phyloP scores from a whole-genome alignment of 805 yeast species.

The Wickerhamiella azyma region DNA sequence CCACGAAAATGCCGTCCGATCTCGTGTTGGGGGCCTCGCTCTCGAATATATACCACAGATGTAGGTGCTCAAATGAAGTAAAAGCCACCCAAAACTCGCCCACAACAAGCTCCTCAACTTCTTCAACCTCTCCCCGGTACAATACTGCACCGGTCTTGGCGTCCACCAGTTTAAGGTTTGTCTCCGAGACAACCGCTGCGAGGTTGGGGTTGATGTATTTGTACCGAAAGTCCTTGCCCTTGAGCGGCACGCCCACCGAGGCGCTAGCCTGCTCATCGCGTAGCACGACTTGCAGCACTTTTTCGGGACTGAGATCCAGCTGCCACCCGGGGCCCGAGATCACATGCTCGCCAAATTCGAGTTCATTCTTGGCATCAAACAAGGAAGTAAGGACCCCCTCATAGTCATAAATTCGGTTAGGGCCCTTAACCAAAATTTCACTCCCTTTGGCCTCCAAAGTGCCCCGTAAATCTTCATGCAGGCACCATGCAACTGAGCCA shows the following conservation, averaged over 20 bases:
- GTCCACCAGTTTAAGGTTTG: background rate
- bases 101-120: background rate
- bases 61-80: background rate
- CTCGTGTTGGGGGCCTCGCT: background rate
- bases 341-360: background rate
- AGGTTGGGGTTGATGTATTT: slow-evolving; percentile 6
- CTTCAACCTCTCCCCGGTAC: background rate
- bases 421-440: background rate
- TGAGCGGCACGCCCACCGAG: background rate
- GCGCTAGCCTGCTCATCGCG: background rate
- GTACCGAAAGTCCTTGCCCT: background rate
- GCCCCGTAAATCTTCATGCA: background rate
- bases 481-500: background rate
- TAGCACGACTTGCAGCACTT: background rate
- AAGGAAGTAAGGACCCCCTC: background rate
- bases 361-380: background rate
- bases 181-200: background rate
- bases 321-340: background rate
- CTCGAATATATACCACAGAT: background rate
- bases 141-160: background rate
- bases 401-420: background rate
- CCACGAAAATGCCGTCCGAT: background rate
- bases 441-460: background rate
- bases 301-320: background rate
- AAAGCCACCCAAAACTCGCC: background rate